A percentile compares a stretch with the other conserved stretches of the same genome.
Conservation (phyloP, 1,139 yeast genomes). For the Scheffersomyces quercinus region DNA sequence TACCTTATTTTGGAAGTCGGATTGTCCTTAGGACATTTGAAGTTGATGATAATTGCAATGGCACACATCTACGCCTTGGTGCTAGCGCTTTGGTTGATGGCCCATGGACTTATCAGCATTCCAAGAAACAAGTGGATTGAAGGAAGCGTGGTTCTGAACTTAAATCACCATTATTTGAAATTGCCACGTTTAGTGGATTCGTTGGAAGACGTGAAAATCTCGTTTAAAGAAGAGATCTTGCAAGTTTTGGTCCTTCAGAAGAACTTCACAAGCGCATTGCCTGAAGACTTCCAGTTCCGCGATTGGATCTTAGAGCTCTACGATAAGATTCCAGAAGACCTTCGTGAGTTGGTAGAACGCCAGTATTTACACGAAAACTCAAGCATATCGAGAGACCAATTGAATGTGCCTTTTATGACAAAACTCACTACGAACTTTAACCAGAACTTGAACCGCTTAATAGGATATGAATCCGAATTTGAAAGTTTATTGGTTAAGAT, state of each 20-base stretch:
- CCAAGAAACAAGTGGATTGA: slow-evolving; percentile 62
- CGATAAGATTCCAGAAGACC: slow-evolving; percentile 34
- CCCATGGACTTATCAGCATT: slow-evolving; percentile 72
- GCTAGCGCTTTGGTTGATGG: slow-evolving; percentile 80
- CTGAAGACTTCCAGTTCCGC: slow-evolving; percentile 32
- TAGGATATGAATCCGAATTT: slow-evolving; percentile 46
- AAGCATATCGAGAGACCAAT: slow-evolving; percentile 34
- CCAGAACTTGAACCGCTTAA: slow-evolving; percentile 35
- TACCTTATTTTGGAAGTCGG: slow-evolving; percentile 67
- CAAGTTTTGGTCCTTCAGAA: slow-evolving; percentile 53
- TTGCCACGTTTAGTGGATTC: slow-evolving; percentile 62
- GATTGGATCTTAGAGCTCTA: slow-evolving; percentile 45
- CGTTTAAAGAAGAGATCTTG: slow-evolving; percentile 63
- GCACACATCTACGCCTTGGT: slow-evolving; percentile 80
- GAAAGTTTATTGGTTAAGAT: slow-evolving; percentile 33
- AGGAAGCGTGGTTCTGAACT: slow-evolving; percentile 40
- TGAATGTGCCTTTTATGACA: slow-evolving; percentile 35
- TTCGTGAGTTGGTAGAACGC: slow-evolving; percentile 36
- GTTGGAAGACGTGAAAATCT: slow-evolving; percentile 63
- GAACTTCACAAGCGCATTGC: slow-evolving; percentile 32
- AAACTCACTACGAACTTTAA: slow-evolving; percentile 41
- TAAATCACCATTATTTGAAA: slow-evolving; percentile 48
- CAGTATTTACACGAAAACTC: slow-evolving; percentile 26
- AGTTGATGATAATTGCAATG: slow-evolving; percentile 69
- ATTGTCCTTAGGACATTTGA: slow-evolving; percentile 55